phyloP scores from a whole-genome alignment of 75 land plant species.

The Cupressus sempervirens region DNA sequence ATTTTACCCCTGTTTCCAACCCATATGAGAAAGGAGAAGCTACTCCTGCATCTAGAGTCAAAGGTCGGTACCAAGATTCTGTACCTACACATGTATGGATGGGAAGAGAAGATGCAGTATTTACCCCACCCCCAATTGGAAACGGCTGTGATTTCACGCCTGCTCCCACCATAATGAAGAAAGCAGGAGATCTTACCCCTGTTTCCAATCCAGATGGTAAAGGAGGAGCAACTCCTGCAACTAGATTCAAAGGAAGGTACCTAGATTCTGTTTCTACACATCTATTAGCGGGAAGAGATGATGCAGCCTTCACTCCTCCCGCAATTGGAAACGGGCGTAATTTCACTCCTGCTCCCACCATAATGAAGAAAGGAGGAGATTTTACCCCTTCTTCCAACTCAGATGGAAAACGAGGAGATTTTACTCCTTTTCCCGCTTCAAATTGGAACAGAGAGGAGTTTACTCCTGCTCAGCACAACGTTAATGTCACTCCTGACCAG shows the following conservation, averaged over 20 bases:
- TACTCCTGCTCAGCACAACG: not conserved
- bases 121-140: not conserved
- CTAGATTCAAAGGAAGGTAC: slow-evolving; percentile 1
- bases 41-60: not conserved
- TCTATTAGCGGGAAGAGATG: not conserved
- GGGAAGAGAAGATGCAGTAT: not conserved
- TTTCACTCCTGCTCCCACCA: not conserved
- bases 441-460: not conserved
- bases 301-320: not conserved
- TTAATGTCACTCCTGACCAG: slow-evolving; percentile 10
- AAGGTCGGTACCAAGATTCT: not conserved
- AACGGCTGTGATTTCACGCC: not conserved
- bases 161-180: not conserved
- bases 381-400: too few species aligned
- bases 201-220: not conserved
- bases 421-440: not conserved
- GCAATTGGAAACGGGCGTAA: not conserved
- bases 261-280: not conserved
- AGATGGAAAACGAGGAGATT: not conserved
- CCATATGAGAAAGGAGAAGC: not conserved
- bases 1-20: too few species aligned
- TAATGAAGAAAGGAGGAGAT: too few species aligned
- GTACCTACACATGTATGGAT: not conserved
- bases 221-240: not conserved
- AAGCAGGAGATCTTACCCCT: too few species aligned